phyloP scores from a whole-genome alignment of 768 basidiomycete genomes.

The Neoboletus brunneissimus region DNA sequence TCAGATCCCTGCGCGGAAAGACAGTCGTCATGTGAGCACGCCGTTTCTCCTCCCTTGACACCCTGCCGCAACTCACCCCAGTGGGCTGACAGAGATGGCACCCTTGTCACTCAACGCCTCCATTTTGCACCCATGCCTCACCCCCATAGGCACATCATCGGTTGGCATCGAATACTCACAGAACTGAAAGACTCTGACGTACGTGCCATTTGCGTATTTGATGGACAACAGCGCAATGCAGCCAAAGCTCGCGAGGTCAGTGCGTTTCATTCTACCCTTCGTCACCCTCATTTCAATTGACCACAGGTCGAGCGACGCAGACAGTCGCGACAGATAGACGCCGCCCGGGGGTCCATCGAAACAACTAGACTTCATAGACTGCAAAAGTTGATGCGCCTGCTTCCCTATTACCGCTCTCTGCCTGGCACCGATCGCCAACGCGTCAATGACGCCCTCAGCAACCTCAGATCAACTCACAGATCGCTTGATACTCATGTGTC shows the following conservation, averaged over 20 bases:
- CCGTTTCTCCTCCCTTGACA: background rate
- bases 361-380: constrained; percentile 55
- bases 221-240: constrained; percentile 60
- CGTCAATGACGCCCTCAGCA: constrained; percentile 26
- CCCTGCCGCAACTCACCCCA: background rate
- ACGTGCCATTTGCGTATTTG: constrained; percentile 73
- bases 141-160: constrained; percentile 64
- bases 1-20: constrained; percentile 60
- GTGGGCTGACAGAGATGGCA: constrained; percentile 63
- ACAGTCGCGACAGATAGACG: constrained; percentile 45
- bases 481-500: constrained; percentile 13
- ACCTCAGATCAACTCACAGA: constrained; percentile 6
- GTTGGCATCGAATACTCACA: constrained; percentile 69
- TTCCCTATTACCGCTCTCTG: constrained; percentile 39
- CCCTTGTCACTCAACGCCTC: constrained; percentile 79
- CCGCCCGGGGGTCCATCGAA: constrained; percentile 57
- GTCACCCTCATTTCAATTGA: constrained; percentile 1
- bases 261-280: constrained; percentile 3
- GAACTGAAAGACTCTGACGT: constrained; percentile 60
- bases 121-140: constrained; percentile 70
- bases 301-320: constrained; percentile 55
- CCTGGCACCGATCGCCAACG: constrained; percentile 28
- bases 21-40: constrained; percentile 66
- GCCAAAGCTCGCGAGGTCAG: constrained; percentile 75
- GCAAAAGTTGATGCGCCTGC: constrained; percentile 37